A percentile compares a stretch with the other conserved stretches of the same genome.
Conservation (phyloP, 129 eudicot genomes). For the Helianthus annuus region DNA sequence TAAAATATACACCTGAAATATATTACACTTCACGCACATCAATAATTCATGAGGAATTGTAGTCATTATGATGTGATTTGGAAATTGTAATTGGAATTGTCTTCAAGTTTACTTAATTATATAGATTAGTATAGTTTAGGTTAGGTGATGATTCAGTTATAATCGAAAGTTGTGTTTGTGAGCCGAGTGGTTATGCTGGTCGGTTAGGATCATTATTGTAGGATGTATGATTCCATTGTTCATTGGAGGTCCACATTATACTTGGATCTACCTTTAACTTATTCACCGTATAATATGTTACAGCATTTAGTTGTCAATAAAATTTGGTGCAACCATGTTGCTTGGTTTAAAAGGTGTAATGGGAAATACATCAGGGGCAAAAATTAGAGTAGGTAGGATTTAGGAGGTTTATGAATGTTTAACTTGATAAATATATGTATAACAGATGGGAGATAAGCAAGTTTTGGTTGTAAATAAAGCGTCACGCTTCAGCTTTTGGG, state of each 20-base stretch:
- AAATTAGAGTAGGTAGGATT: not conserved
- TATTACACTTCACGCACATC: too few relatives aligned
- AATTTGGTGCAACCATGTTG: too few relatives aligned
- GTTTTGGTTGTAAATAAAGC: too few relatives aligned
- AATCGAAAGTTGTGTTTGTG: constrained; percentile 5
- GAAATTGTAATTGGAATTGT: not conserved
- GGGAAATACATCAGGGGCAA: too few relatives aligned
- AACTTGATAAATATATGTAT: not conserved
- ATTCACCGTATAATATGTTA: too few relatives aligned
- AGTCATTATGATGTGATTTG: too few relatives aligned
- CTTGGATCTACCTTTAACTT: not conserved
- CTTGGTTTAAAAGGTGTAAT: too few relatives aligned
- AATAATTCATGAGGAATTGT: constrained; percentile 10
- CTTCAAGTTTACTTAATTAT: not conserved
- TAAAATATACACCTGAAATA: too few relatives aligned
- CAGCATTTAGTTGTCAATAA: too few relatives aligned
- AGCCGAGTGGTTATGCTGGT: constrained; percentile 15
- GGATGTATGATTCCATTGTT: not conserved
- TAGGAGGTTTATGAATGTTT: too few relatives aligned
- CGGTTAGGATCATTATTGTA: not conserved
- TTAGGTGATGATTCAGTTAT: not conserved
- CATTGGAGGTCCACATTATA: constrained; percentile 1
- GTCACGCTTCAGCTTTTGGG: too few relatives aligned
- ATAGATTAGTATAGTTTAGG: not conserved
- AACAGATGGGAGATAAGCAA: not conserved